Conservation (phyloP, 2,329 filamentous ascomycete species). For the Diaporthe vexans region DNA sequence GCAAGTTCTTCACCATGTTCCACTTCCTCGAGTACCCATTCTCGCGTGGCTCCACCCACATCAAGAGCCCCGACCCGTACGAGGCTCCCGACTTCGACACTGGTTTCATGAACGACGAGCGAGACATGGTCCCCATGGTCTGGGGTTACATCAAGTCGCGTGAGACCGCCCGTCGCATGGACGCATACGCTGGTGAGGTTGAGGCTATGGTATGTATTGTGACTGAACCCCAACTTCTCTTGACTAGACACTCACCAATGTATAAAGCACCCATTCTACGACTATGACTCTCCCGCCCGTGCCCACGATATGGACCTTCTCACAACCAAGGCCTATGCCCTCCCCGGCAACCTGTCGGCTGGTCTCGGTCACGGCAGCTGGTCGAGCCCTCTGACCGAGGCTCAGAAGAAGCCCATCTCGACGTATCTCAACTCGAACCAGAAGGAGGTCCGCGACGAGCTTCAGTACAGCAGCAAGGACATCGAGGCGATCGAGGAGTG, state of each 20-base stretch:
- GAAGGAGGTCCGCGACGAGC: slow-evolving; percentile 70
- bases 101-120: slow-evolving; percentile 88
- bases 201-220: slow-evolving; percentile 58
- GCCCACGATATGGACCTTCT: slow-evolving; percentile 80
- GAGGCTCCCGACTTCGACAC: slow-evolving; percentile 83
- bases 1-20: slow-evolving; percentile 89
- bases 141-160: slow-evolving; percentile 89
- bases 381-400: slow-evolving; percentile 70
- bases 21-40: slow-evolving; percentile 85
- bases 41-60: slow-evolving; percentile 79
- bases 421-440: slow-evolving; percentile 73
- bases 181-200: slow-evolving; percentile 82
- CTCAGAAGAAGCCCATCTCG: slow-evolving; percentile 63
- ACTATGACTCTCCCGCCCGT: slow-evolving; percentile 77
- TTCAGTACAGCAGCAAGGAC: slow-evolving; percentile 75
- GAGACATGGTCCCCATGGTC: slow-evolving; percentile 87
- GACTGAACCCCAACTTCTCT: too few relatives aligned
- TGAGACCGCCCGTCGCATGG: slow-evolving; percentile 84
- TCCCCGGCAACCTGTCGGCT: slow-evolving; percentile 78
- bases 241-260: too few relatives aligned
- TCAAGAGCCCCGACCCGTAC: slow-evolving; percentile 79
- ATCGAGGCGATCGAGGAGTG: slow-evolving; percentile 70
- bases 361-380: slow-evolving; percentile 82
- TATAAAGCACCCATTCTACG: slow-evolving; percentile 75
- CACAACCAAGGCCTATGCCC: slow-evolving; percentile 82